Evolutionary conservation across 1,284 basidiomycete genomes (phyloP).

Genomic region (Boletellus dicymbophilus): DNA sequence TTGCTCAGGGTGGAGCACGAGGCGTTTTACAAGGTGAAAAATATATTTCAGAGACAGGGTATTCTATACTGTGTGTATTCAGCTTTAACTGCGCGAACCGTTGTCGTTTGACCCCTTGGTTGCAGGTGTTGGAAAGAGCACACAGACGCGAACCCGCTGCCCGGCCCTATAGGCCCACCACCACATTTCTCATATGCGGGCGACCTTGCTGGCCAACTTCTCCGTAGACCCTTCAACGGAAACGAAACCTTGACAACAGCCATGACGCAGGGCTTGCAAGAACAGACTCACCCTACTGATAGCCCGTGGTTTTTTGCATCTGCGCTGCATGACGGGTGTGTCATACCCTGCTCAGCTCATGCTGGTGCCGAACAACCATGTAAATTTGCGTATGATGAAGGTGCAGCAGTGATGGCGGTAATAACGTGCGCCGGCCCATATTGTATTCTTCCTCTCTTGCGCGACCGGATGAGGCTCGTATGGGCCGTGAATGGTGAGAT

Average conservation of each 20-base stretch:
- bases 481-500: not conserved
- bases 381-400: not conserved
- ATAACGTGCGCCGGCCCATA: not conserved
- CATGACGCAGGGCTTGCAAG: not conserved
- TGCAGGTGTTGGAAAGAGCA: conserved; percentile 7
- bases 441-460: conserved; percentile 1
- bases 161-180: not conserved
- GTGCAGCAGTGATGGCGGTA: not conserved
- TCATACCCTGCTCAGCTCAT: not conserved
- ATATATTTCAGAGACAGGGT: conserved; percentile 4
- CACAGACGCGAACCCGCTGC: not conserved
- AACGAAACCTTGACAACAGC: not conserved
- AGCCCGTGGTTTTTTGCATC: conserved; percentile 3
- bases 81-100: not conserved
- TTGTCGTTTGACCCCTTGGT: not conserved
- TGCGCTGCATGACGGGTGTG: conserved; percentile 2
- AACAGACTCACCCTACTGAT: not conserved
- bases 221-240: conserved; percentile 5
- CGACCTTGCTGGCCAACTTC: conserved; percentile 4
- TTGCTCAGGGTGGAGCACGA: conserved; percentile 2
- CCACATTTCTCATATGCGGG: not conserved
- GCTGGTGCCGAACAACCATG: not conserved
- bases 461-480: conserved; percentile 2
- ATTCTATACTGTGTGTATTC: conserved; percentile 4
- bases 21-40: conserved; percentile 4